phyloP scores from a whole-genome alignment of 345 rosid genomes.

The Syzygium grande region DNA sequence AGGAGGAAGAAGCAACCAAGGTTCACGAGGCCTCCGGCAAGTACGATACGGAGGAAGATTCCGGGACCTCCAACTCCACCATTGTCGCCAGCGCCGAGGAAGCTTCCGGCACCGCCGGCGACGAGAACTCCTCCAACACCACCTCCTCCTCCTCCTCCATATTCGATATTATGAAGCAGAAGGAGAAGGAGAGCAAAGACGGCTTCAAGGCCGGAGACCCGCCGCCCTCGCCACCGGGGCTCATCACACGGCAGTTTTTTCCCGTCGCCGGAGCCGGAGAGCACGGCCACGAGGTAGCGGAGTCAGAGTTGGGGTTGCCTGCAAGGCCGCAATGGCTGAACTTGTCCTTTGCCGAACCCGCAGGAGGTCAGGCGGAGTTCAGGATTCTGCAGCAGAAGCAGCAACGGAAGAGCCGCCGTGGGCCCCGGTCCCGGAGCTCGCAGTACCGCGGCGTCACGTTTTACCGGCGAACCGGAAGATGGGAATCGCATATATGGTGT shows the following conservation, averaged over 20 bases:
- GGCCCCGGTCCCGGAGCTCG: constrained; percentile 94
- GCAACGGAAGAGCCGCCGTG: constrained; percentile 70
- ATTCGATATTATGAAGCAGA: constrained; percentile 38
- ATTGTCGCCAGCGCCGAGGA: constrained; percentile 28
- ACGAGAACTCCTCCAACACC: constrained; percentile 28
- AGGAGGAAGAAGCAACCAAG: background rate
- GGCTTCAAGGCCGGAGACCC: background rate
- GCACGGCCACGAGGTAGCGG: constrained; percentile 11
- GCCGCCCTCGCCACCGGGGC: constrained; percentile 11
- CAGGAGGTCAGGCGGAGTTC: constrained; percentile 16
- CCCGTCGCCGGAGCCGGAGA: constrained; percentile 29
- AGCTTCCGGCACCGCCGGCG: constrained; percentile 10
- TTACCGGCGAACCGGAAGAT: constrained; percentile 93
- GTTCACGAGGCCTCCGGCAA: background rate
- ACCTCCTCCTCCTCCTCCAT: constrained; percentile 18
- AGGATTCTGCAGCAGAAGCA: constrained; percentile 26
- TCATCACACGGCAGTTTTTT: constrained; percentile 28
- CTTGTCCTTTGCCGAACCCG: constrained; percentile 22
- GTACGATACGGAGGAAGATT: constrained; percentile 19
- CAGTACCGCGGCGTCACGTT: constrained; percentile 97
- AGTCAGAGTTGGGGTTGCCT: constrained; percentile 2
- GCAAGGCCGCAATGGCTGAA: constrained; percentile 36
- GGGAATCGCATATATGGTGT: constrained; percentile 99
- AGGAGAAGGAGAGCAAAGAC: background rate
- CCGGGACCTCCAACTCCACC: constrained; percentile 47